Evolutionary conservation across 768 basidiomycete genomes (phyloP).

Genomic region (Astraeus odoratus): DNA sequence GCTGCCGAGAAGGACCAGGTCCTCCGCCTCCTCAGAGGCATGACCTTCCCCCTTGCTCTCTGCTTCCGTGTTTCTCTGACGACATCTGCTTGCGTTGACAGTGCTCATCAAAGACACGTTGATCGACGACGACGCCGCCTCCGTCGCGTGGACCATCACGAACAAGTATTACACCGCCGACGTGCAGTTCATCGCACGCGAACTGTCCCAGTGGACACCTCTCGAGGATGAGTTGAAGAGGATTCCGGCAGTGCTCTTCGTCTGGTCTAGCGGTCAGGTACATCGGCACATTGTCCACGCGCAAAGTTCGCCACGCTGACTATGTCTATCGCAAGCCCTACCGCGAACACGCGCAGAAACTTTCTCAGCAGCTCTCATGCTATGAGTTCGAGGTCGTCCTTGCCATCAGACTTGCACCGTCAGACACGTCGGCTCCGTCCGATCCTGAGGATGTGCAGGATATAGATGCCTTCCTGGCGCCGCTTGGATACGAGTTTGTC

Average conservation of each 20-base stretch:
- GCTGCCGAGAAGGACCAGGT: not conserved
- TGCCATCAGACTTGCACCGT: conserved; percentile 48
- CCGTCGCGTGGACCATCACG: conserved; percentile 64
- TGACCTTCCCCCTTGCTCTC: not conserved
- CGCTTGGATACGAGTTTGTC: conserved; percentile 72
- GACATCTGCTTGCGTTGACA: not conserved
- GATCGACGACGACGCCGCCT: conserved; percentile 12
- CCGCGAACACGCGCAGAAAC: conserved; percentile 44
- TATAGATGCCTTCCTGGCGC: conserved; percentile 60
- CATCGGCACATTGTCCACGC: conserved; percentile 11
- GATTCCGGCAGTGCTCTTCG: conserved; percentile 68
- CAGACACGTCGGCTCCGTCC: conserved; percentile 10
- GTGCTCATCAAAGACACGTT: conserved; percentile 6
- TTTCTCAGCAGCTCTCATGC: conserved; percentile 41
- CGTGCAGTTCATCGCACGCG: conserved; percentile 58
- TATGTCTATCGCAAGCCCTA: conserved; percentile 40
- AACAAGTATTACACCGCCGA: conserved; percentile 80
- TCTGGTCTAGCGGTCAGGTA: conserved; percentile 66
- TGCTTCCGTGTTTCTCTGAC: not conserved
- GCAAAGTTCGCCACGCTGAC: not conserved
- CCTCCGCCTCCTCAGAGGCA: conserved; percentile 3
- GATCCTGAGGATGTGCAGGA: conserved; percentile 43
- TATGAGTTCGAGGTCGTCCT: conserved; percentile 67
- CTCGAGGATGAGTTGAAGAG: conserved; percentile 29
- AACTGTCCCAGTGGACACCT: conserved; percentile 37